Base-by-base conservation (phyloP, 805 yeast species). In the Myxozyma melibiosi region DNA sequence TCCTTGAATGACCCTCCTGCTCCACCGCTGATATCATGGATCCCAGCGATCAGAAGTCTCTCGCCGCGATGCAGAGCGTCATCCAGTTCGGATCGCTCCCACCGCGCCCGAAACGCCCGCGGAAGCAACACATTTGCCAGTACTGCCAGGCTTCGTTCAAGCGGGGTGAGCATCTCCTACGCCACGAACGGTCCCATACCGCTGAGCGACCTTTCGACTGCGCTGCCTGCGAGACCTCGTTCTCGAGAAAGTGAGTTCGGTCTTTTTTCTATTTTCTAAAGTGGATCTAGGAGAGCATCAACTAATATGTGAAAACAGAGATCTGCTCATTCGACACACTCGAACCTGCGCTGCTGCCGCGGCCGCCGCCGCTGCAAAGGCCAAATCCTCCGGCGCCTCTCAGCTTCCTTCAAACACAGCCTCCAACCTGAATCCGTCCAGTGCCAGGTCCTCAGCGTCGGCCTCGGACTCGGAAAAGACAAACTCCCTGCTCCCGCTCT, bases 151-250 rank as follows among this genome's bases (percentile, higher is more conserved):
- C 73, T 63, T 40, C 70, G 5, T 75, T 75, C 69, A 67, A 74
- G 54, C 72, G 78, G n/a, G 69, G 70, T 58, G 78, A 75, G 64
- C 78, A 75, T 57, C 66, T 75, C 42, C 67, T 73, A 30, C 68
- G 78, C 28, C 97, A 90, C 70, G 73, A 78, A 68, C 78, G 90
- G 62, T 77, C 90, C 0, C 97, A 91, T 71, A 82, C 90, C 4
- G 81, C 82, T 61, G 92, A 86, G 62, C 78, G 95, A 57, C 96
- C 96, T 0, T 90, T 80, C 67, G 38, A 35, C 16, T 53, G 57
- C 45, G 65, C 33, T 8, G 33, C 51, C 25, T 88, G 95, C 72
- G 89, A 89, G 2, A 86, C 86, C 70, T 87, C 91, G 0, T 88
- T 88, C 34, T 42, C 44, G 4, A 25, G 56, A 34, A 52, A 52